These are phyloP conservation scores for Phytophthora sojae DNA, from an alignment of 352 stramenopile genomes.

Conservation along the genomic window DNA sequence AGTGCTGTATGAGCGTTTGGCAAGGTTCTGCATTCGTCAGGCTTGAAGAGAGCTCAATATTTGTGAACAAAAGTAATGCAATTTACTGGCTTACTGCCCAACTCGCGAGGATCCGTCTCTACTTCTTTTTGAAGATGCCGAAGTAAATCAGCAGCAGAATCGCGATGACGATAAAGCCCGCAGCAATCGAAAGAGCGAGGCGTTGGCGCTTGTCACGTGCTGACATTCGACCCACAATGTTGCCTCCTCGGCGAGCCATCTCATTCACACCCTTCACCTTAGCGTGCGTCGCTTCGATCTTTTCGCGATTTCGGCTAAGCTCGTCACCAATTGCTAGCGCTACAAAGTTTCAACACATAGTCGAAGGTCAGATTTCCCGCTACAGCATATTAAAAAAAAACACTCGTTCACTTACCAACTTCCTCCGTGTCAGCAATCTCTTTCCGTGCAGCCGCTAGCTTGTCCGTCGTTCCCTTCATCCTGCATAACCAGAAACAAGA, in stretches of 20 bases:
- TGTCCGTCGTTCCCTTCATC: slow-evolving; percentile 87
- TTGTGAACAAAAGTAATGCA: slow-evolving; percentile 35
- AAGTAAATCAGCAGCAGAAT: slow-evolving; percentile 91
- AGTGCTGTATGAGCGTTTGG: neutral
- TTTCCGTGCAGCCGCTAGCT: slow-evolving; percentile 77
- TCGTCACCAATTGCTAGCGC: slow-evolving; percentile 86
- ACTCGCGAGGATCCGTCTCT: slow-evolving; percentile 7
- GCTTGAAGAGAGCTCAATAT: slow-evolving; percentile 4
- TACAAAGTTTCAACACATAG: slow-evolving; percentile 17
- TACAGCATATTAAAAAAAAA: neutral
- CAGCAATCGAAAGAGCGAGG: slow-evolving; percentile 71
- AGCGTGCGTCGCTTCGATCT: slow-evolving; percentile 82
- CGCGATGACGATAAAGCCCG: slow-evolving; percentile 81
- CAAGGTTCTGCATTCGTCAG: neutral
- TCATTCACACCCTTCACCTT: slow-evolving; percentile 90
- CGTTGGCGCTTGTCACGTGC: slow-evolving; percentile 86
- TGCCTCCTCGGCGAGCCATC: slow-evolving; percentile 81
- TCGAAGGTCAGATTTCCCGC: neutral
- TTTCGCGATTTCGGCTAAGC: slow-evolving; percentile 84
- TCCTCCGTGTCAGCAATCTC: slow-evolving; percentile 89
- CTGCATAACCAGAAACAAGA: slow-evolving; percentile 32
- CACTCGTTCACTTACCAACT: slow-evolving; percentile 61
- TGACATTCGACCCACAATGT: slow-evolving; percentile 88
- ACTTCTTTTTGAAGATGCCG: slow-evolving; percentile 89
- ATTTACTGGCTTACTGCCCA: slow-evolving; percentile 26